These are phyloP conservation scores for Triangularia verruculosa DNA, from an alignment of 2,329 filamentous ascomycete genomes.

Conservation along the genomic window DNA sequence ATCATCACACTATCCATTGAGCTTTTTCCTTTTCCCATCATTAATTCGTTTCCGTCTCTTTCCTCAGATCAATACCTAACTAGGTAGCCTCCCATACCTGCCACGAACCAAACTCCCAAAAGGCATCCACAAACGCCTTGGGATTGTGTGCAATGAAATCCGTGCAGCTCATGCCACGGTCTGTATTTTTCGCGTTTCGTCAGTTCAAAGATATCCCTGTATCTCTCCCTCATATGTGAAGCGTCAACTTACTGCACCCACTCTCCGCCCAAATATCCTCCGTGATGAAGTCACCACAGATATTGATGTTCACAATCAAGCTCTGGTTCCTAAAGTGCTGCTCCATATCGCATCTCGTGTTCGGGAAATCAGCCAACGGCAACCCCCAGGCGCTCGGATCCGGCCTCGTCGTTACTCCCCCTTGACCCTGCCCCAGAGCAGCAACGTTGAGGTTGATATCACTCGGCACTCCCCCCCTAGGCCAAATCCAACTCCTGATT, in stretches of 20 bases:
- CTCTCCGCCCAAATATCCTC: slow-evolving; percentile 46
- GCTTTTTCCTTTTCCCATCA: background rate
- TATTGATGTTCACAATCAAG: slow-evolving; percentile 64
- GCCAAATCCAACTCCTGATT: slow-evolving; percentile 63
- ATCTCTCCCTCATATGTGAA: background rate
- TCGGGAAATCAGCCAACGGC: slow-evolving; percentile 63
- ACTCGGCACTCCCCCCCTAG: slow-evolving; percentile 43
- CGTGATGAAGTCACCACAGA: slow-evolving; percentile 56
- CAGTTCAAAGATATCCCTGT: background rate
- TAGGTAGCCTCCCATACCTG: slow-evolving; percentile 40
- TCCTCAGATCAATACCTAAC: background rate
- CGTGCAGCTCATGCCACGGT: slow-evolving; percentile 51
- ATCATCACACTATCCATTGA: background rate
- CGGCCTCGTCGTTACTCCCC: slow-evolving; percentile 41
- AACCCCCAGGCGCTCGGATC: slow-evolving; percentile 61
- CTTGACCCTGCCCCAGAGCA: background rate
- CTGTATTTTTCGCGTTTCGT: slow-evolving; percentile 29
- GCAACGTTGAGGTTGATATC: slow-evolving; percentile 43
- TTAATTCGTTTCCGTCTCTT: background rate
- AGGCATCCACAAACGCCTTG: slow-evolving; percentile 55
- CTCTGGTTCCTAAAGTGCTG: slow-evolving; percentile 63
- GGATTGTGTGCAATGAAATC: slow-evolving; percentile 58
- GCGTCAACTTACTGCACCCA: slow-evolving; percentile 37
- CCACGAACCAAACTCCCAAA: slow-evolving; percentile 63
- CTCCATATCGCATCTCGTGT: slow-evolving; percentile 57